phyloP scores from a whole-genome alignment of 305 asterid species.

The Fraxinus platypoda region DNA sequence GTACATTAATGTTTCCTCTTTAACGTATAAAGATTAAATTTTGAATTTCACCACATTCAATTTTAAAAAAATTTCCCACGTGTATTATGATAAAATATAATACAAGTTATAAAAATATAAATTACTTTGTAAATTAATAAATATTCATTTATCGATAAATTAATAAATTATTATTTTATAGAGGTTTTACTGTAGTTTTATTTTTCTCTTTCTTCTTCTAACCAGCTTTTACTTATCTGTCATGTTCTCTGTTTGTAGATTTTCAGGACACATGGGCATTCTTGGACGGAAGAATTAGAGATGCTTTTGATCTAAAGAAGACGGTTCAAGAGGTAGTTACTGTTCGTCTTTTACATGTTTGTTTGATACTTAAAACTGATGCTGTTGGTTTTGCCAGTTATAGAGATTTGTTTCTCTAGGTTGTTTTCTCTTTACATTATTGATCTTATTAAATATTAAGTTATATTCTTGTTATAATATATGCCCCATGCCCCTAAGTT shows the following conservation, averaged over 20 bases:
- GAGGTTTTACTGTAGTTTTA: neutral
- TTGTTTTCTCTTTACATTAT: neutral
- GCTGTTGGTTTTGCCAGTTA: constrained; percentile 5
- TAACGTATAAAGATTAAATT: no score
- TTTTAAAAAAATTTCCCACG: no score
- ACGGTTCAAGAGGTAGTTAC: constrained; percentile 72
- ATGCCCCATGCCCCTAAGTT: neutral
- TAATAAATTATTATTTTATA: no score
- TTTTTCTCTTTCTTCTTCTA: constrained; percentile 8
- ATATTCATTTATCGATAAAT: no score
- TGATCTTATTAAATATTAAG: neutral
- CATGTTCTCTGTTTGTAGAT: constrained; percentile 41
- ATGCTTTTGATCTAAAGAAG: constrained; percentile 79
- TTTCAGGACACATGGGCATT: constrained; percentile 82
- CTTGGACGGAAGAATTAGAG: constrained; percentile 74
- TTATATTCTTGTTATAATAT: neutral
- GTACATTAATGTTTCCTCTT: neutral
- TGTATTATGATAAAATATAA: no score
- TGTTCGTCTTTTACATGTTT: constrained; percentile 3
- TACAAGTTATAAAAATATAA: no score
- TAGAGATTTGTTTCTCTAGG: neutral
- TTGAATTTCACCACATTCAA: no score
- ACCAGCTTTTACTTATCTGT: constrained; percentile 6
- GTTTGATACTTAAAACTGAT: neutral
- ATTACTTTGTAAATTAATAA: neutral